Percentiles rank a stretch among this genome's conserved stretches.
phyloP scores from a whole-genome alignment of 2,329 filamentous ascomycete genomes.

The Fusarium pseudoanthophilum region DNA sequence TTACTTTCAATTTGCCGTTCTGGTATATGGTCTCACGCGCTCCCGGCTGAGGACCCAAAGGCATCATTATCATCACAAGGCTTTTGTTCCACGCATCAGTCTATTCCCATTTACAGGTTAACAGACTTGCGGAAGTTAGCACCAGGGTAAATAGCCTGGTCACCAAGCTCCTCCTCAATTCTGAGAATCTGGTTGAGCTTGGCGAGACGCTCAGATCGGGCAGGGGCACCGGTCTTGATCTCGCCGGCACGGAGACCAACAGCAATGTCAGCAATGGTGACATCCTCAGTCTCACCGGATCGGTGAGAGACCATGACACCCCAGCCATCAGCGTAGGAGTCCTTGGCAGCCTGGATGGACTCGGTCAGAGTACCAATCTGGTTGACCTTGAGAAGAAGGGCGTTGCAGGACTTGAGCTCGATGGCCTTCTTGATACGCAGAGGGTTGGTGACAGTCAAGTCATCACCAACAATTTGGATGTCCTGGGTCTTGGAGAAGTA shows the following conservation, averaged over 20 bases:
- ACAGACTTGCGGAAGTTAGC: constrained; percentile 91
- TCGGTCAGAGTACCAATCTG: constrained; percentile 99
- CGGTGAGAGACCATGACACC: constrained; percentile 99
- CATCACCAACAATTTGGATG: constrained; percentile 98
- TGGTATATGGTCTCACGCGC: constrained; percentile 41
- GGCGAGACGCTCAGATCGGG: constrained; percentile 95
- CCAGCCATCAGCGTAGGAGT: constrained; percentile 95
- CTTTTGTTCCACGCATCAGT: constrained; percentile 24
- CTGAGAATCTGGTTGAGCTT: constrained; percentile 99
- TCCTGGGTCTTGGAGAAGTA: constrained; percentile 99
- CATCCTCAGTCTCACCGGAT: constrained; percentile 99
- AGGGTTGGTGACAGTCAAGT: constrained; percentile 99
- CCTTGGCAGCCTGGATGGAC: constrained; percentile 99
- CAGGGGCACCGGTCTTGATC: constrained; percentile 98
- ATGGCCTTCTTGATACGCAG: constrained; percentile 99
- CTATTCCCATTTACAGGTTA: constrained; percentile 73
- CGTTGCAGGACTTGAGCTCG: constrained; percentile 98
- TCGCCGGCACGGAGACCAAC: constrained; percentile 96
- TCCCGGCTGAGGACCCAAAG: constrained; percentile 38
- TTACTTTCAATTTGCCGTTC: constrained; percentile 43
- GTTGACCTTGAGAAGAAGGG: constrained; percentile 99
- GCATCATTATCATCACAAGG: constrained; percentile 40
- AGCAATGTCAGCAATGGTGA: constrained; percentile 97
- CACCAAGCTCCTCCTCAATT: constrained; percentile 98
- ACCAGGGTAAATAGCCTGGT: constrained; percentile 91